phyloP scores from a whole-genome alignment of 129 eudicot genomes.

The Arctium minus region DNA sequence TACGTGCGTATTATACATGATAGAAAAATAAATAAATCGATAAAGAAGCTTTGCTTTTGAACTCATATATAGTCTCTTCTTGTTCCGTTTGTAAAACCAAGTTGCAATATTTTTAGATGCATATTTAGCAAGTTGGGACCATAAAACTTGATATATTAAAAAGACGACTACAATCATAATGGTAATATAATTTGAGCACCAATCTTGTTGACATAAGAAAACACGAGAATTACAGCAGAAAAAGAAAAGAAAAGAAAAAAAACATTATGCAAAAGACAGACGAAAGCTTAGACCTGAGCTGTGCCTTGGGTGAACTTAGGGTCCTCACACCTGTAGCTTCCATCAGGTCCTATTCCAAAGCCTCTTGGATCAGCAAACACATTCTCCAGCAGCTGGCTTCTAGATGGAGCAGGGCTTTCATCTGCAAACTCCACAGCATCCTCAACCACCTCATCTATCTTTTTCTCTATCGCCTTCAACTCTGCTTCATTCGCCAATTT shows the following conservation, averaged over 20 bases:
- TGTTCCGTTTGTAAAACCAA: not conserved
- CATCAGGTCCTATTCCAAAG: slow-evolving; percentile 73
- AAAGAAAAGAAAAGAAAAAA: not conserved
- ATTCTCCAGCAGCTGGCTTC: slow-evolving; percentile 65
- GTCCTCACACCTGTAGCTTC: slow-evolving; percentile 73
- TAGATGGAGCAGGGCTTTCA: slow-evolving; percentile 54
- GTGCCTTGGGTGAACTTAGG: slow-evolving; percentile 76
- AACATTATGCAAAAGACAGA: not conserved
- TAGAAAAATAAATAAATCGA: too few species aligned
- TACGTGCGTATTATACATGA: too few species aligned
- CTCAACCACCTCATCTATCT: slow-evolving; percentile 60
- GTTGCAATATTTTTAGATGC: not conserved
- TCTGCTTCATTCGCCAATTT: slow-evolving; percentile 67
- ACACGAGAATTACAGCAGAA: not conserved
- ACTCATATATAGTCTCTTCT: too few species aligned
- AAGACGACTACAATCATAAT: not conserved
- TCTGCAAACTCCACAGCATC: slow-evolving; percentile 74
- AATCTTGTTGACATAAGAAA: not conserved
- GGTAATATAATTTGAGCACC: not conserved
- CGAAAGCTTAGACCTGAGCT: slow-evolving; percentile 43
- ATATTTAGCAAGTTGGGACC: not conserved
- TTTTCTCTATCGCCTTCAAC: slow-evolving; percentile 58
- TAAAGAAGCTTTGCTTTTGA: too few species aligned
- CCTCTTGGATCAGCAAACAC: slow-evolving; percentile 75
- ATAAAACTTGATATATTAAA: not conserved